Percentiles rank a stretch among this genome's conserved stretches.
These are phyloP conservation scores for Ricinus communis DNA, from an alignment of 345 rosid species.

Conservation along the genomic window DNA sequence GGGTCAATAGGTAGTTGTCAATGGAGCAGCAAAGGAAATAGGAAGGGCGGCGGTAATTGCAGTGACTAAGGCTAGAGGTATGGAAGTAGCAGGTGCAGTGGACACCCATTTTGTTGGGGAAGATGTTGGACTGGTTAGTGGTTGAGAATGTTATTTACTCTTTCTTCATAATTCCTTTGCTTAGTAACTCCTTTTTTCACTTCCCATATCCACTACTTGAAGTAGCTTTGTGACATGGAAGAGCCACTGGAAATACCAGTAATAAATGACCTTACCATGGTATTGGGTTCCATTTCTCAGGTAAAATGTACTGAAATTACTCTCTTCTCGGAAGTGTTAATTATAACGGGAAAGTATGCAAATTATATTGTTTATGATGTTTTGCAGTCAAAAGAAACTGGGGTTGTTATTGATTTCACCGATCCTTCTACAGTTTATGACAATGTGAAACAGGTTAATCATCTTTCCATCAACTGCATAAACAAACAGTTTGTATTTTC, in stretches of 20 bases:
- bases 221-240: slow-evolving; percentile 77
- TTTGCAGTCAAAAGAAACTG: slow-evolving; percentile 74
- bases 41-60: slow-evolving; percentile 89
- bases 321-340: neutral
- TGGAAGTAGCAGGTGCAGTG: slow-evolving; percentile 93
- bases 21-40: slow-evolving; percentile 94
- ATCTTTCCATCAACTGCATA: neutral
- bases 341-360: neutral
- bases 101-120: slow-evolving; percentile 77
- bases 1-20: slow-evolving; percentile 55
- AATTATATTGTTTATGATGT: neutral
- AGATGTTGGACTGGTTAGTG: slow-evolving; percentile 72
- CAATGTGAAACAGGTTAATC: slow-evolving; percentile 80
- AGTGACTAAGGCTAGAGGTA: slow-evolving; percentile 82
- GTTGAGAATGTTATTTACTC: neutral
- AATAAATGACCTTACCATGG: slow-evolving; percentile 83
- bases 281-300: slow-evolving; percentile 95
- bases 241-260: slow-evolving; percentile 84
- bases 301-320: slow-evolving; percentile 26
- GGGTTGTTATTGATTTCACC: slow-evolving; percentile 81
- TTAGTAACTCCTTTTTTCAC: neutral
- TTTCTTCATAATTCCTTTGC: neutral
- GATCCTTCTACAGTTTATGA: slow-evolving; percentile 86
- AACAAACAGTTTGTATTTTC: neutral
- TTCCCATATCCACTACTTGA: neutral